phyloP scores from a whole-genome alignment of 257 asterid genomes.

The Cordia subcordata region DNA sequence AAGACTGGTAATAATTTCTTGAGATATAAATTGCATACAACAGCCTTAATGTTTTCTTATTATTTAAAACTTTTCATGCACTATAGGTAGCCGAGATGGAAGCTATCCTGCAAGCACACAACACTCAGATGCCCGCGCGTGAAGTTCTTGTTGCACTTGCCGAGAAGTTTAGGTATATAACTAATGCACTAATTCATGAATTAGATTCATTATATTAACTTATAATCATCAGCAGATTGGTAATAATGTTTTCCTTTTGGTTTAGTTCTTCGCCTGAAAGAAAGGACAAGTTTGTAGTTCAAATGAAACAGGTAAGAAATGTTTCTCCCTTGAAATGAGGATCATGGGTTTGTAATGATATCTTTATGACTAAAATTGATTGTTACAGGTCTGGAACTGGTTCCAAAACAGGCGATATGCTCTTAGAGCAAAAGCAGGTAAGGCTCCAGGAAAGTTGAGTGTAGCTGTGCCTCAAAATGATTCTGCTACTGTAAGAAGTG shows the following conservation, averaged over 20 bases:
- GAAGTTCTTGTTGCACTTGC: constrained; percentile 81
- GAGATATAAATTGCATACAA: neutral
- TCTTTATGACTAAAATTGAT: neutral
- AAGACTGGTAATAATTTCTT: neutral
- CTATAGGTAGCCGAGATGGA: constrained; percentile 95
- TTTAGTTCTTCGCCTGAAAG: constrained; percentile 73
- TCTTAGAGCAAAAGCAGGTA: constrained; percentile 26
- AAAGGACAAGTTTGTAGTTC: constrained; percentile 71
- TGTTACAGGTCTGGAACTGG: constrained; percentile 30
- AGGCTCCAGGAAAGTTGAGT: constrained; percentile 44
- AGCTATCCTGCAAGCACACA: constrained; percentile 73
- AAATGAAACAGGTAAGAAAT: constrained; percentile 64
- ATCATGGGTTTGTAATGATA: constrained; percentile 1
- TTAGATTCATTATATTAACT: neutral
- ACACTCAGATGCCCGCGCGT: constrained; percentile 61
- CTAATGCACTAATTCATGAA: neutral
- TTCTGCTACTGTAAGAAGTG: constrained; percentile 9
- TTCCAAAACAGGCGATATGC: constrained; percentile 22
- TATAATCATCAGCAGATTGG: constrained; percentile 9
- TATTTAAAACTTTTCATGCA: neutral
- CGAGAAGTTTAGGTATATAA: constrained; percentile 71
- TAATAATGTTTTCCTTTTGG: constrained; percentile 20
- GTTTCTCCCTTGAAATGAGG: neutral
- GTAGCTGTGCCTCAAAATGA: constrained; percentile 38
- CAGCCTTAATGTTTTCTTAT: neutral